Conservation (phyloP, 495 filamentous ascomycete species). For the Pseudotulostoma volvatum region DNA sequence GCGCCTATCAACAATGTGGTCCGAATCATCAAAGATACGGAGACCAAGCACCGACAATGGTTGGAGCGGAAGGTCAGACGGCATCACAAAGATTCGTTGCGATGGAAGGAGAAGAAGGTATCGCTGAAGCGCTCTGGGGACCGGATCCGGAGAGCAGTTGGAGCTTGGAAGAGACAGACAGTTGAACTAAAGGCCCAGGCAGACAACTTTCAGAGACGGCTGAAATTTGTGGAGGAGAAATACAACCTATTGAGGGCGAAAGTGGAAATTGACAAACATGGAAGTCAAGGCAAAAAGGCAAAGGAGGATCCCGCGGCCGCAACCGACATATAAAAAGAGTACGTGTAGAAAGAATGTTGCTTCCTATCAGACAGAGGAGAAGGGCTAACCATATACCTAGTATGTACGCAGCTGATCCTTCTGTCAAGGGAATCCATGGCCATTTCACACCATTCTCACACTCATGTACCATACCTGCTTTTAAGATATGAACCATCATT, state of each 20-base stretch:
- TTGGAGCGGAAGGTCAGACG: constrained; percentile 6
- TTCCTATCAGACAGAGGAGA: no score
- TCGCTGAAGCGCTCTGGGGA: constrained; percentile 3
- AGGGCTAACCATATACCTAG: no score
- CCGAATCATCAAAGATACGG: constrained; percentile 8
- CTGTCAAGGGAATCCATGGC: no score
- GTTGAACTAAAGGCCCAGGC: not conserved
- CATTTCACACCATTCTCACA: no score
- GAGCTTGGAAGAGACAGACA: not conserved
- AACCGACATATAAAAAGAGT: not conserved
- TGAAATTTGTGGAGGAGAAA: not conserved
- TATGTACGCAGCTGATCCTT: no score
- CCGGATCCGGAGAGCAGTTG: not conserved
- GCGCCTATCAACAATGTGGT: constrained; percentile 13
- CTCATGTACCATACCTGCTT: no score
- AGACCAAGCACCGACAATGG: constrained; percentile 1
- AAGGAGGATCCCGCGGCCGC: not conserved
- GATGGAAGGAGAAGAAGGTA: constrained; percentile 5
- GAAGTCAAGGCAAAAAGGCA: no score
- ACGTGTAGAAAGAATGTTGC: not conserved
- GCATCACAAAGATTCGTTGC: constrained; percentile 2
- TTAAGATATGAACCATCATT: no score
- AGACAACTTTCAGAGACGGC: not conserved
- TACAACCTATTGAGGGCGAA: not conserved
- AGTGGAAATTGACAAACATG: no score